A percentile compares a stretch with the other conserved stretches of the same genome.
These are phyloP conservation scores for Sarocladium oryzae DNA, from an alignment of 2,329 filamentous ascomycete genomes.

Conservation along the genomic window DNA sequence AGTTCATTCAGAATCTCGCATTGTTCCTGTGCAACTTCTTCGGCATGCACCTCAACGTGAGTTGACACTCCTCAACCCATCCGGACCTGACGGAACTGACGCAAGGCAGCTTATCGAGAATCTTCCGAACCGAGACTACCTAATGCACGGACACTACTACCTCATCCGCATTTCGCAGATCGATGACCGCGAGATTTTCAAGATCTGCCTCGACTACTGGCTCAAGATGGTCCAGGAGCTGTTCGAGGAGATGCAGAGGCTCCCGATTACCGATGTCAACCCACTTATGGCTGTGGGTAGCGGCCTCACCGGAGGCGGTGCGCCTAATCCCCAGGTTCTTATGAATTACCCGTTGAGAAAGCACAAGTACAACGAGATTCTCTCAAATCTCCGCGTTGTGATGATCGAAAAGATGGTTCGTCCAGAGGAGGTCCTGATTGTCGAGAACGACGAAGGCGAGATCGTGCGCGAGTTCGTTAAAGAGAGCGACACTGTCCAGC, in stretches of 20 bases:
- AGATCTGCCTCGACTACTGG: slow-evolving; percentile 99
- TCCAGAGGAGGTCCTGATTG: slow-evolving; percentile 94
- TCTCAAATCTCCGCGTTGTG: slow-evolving; percentile 89
- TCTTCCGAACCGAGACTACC: slow-evolving; percentile 87
- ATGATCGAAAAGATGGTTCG: slow-evolving; percentile 99
- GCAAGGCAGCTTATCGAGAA: slow-evolving; percentile 75
- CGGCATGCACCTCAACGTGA: slow-evolving; percentile 78
- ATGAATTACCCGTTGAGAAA: slow-evolving; percentile 90
- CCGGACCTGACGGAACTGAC: not conserved
- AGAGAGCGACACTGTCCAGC: slow-evolving; percentile 96
- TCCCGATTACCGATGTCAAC: slow-evolving; percentile 89
- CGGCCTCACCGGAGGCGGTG: slow-evolving; percentile 65
- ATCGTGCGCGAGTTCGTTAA: slow-evolving; percentile 99
- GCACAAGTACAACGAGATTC: slow-evolving; percentile 93
- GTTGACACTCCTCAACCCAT: slow-evolving; percentile 17
- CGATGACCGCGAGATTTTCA: slow-evolving; percentile 98
- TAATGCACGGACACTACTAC: slow-evolving; percentile 95
- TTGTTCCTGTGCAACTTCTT: slow-evolving; percentile 98
- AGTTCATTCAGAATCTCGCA: slow-evolving; percentile 95
- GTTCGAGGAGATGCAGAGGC: slow-evolving; percentile 97
- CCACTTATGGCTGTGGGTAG: slow-evolving; percentile 75
- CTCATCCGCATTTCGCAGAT: slow-evolving; percentile 98
- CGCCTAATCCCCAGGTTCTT: slow-evolving; percentile 76
- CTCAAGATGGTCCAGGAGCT: slow-evolving; percentile 96
- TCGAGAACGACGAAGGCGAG: slow-evolving; percentile 99